Percentiles rank a stretch among this genome's conserved stretches.
Conservation (phyloP, 2,329 filamentous ascomycete species). For the Calonectria henricotiae region DNA sequence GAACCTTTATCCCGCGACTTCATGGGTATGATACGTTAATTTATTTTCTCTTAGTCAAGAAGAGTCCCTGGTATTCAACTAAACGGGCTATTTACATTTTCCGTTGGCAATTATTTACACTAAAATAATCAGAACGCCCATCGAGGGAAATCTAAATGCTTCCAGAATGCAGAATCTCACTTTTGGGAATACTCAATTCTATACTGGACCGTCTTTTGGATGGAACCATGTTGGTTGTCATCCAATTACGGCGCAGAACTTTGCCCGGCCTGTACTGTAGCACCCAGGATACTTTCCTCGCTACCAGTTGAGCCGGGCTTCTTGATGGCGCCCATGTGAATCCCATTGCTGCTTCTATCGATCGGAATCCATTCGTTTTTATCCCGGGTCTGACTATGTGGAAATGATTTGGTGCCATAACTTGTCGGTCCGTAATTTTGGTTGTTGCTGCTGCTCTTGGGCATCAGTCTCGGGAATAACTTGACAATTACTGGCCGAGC, state of each 20-base stretch:
- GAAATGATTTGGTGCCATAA: slow-evolving; percentile 45
- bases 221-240: slow-evolving; percentile 34
- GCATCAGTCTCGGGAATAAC: slow-evolving; percentile 49
- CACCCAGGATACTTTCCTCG: slow-evolving; percentile 48
- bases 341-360: slow-evolving; percentile 42
- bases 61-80: neutral
- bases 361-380: slow-evolving; percentile 50
- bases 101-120: slow-evolving; percentile 28
- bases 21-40: slow-evolving; percentile 25
- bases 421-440: slow-evolving; percentile 37
- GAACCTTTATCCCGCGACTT: neutral
- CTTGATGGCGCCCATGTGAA: slow-evolving; percentile 43
- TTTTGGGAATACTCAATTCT: slow-evolving; percentile 43
- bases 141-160: neutral
- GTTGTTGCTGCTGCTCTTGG: slow-evolving; percentile 46
- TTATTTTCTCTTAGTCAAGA: slow-evolving; percentile 21
- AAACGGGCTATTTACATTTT: slow-evolving; percentile 20
- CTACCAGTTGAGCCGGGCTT: slow-evolving; percentile 48
- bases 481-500: slow-evolving; percentile 55
- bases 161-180: slow-evolving; percentile 1
- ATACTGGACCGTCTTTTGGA: slow-evolving; percentile 45
- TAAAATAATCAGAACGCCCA: slow-evolving; percentile 31
- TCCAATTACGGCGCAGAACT: slow-evolving; percentile 31
- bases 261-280: slow-evolving; percentile 33
- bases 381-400: slow-evolving; percentile 44